phyloP scores from a whole-genome alignment of 768 basidiomycete species.

The Tephrocybe sp. region DNA sequence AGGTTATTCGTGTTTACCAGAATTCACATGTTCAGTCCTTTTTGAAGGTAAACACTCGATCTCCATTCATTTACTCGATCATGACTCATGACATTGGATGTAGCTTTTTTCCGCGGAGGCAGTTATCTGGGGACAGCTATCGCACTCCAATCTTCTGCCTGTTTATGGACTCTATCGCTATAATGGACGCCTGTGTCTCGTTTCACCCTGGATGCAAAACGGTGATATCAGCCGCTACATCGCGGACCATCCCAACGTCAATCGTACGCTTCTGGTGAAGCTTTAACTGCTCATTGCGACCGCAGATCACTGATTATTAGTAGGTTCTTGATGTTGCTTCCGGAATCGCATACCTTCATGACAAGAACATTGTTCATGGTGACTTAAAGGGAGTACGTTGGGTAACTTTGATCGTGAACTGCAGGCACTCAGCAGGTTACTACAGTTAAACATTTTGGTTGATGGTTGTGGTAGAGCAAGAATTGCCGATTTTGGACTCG shows the following conservation, averaged over 20 bases:
- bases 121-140: slow-evolving; percentile 11
- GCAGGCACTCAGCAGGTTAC: no score
- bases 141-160: slow-evolving; percentile 25
- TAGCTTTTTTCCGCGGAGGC: slow-evolving; percentile 10
- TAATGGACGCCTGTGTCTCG: slow-evolving; percentile 25
- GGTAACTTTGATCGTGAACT: not conserved
- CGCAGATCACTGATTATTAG: not conserved
- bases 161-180: slow-evolving; percentile 29
- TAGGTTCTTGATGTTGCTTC: slow-evolving; percentile 30
- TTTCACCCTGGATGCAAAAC: slow-evolving; percentile 35
- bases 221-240: slow-evolving; percentile 27
- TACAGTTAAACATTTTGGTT: slow-evolving; percentile 24
- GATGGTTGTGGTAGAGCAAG: slow-evolving; percentile 14
- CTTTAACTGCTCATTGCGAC: not conserved
- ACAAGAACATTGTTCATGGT: slow-evolving; percentile 36
- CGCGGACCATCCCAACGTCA: slow-evolving; percentile 9
- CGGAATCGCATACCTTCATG: slow-evolving; percentile 32
- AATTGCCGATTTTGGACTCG: slow-evolving; percentile 24
- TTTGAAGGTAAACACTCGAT: not conserved
- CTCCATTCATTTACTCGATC: not conserved
- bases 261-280: slow-evolving; percentile 7
- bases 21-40: slow-evolving; percentile 4
- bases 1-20: slow-evolving; percentile 15
- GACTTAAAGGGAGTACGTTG: slow-evolving; percentile 40
- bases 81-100: not conserved